These are phyloP conservation scores for Colletotrichum musicola DNA, from an alignment of 2,329 filamentous ascomycete species.

Conservation along the genomic window DNA sequence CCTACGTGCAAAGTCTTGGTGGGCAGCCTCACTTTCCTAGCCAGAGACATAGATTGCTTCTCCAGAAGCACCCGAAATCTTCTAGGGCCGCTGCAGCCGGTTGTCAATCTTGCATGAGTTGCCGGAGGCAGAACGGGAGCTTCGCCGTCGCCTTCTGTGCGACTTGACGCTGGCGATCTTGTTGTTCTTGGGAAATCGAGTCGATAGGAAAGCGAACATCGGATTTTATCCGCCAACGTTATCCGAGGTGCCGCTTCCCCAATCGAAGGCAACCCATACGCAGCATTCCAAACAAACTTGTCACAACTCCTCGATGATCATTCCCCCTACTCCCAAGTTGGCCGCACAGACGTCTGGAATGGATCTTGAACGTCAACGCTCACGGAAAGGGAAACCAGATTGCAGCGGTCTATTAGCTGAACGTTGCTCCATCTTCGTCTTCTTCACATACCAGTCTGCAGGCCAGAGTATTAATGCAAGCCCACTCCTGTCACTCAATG, in stretches of 20 bases:
- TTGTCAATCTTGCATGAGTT: constrained; percentile 35
- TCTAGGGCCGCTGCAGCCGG: constrained; percentile 24
- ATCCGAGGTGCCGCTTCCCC: constrained; percentile 5
- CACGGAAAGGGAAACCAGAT: constrained; percentile 6
- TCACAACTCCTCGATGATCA: constrained; percentile 35
- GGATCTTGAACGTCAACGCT: constrained; percentile 8
- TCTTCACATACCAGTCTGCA: too few species aligned
- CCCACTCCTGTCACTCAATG: background rate
- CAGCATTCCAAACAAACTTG: constrained; percentile 37
- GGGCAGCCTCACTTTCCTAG: background rate
- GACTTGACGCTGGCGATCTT: constrained; percentile 9
- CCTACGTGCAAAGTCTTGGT: background rate
- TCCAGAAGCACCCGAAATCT: constrained; percentile 17
- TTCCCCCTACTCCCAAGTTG: background rate
- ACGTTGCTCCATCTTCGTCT: too few species aligned
- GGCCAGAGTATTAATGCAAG: too few species aligned
- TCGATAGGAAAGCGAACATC: constrained; percentile 3
- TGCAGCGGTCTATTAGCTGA: too few species aligned
- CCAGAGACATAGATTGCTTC: constrained; percentile 17
- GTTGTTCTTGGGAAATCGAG: constrained; percentile 8
- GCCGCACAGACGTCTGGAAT: constrained; percentile 24
- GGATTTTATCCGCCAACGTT: background rate
- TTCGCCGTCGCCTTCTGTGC: background rate
- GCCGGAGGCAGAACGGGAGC: background rate
- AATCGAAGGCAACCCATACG: constrained; percentile 23